Percentiles rank a stretch among this genome's conserved stretches.
These are phyloP conservation scores for Collybiopsis confluens DNA, from an alignment of 768 basidiomycete species.

Conservation along the genomic window DNA sequence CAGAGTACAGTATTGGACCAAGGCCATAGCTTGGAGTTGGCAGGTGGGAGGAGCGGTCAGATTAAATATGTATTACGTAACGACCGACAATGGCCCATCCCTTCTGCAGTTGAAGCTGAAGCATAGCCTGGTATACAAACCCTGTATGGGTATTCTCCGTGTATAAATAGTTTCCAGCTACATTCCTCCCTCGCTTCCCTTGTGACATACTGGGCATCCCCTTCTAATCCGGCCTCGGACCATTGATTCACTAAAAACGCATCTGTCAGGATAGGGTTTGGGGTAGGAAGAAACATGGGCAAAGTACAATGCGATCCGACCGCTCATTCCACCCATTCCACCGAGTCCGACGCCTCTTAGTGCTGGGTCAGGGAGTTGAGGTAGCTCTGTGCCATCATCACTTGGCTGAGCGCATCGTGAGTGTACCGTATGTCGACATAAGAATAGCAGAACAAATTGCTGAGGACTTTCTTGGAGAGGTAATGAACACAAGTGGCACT, in stretches of 20 bases:
- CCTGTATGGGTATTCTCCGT: no score
- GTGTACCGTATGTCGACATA: conserved; percentile 88
- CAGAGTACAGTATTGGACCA: neutral
- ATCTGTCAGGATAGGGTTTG: conserved; percentile 11
- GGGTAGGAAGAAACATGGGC: neutral
- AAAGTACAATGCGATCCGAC: conserved; percentile 79
- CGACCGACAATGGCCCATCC: no score
- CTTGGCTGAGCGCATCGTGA: conserved; percentile 69
- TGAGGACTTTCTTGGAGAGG: conserved; percentile 56
- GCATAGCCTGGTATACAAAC: no score
- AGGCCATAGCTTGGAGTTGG: neutral
- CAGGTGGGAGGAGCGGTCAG: no score
- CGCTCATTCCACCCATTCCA: conserved; percentile 47
- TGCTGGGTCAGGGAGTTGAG: conserved; percentile 53
- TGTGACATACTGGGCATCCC: conserved; percentile 78
- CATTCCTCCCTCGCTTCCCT: conserved; percentile 43
- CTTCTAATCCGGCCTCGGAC: conserved; percentile 58
- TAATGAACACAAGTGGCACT: conserved; percentile 64
- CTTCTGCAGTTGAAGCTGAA: no score
- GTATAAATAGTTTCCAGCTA: no score
- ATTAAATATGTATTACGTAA: no score
- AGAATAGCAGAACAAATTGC: conserved; percentile 66
- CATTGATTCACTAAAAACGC: conserved; percentile 57
- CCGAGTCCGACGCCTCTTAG: conserved; percentile 40
- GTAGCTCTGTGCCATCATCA: conserved; percentile 41